These are phyloP conservation scores for Coemansia sp. DNA, from an alignment of 192 early-diverging fungal genomes.

Conservation along the genomic window DNA sequence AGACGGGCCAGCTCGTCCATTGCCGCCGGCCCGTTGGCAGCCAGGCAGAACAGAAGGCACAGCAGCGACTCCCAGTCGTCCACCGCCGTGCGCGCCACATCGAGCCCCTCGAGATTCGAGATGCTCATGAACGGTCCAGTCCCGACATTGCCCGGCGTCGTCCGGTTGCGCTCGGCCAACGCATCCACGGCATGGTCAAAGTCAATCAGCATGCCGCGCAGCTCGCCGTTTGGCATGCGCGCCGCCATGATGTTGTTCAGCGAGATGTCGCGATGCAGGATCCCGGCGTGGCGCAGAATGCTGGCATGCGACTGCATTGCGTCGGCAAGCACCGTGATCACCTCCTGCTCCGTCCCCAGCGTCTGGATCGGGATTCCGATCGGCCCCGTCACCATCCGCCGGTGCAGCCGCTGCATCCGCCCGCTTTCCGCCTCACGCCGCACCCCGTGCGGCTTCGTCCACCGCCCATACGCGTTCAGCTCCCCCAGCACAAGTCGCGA, in stretches of 20 bases:
- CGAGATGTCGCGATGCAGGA: conserved; percentile 51
- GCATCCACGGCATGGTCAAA: conserved; percentile 40
- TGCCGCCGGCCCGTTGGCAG: conserved; percentile 14
- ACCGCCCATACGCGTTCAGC: conserved; percentile 27
- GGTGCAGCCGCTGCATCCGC: conserved; percentile 16
- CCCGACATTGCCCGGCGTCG: conserved; percentile 32
- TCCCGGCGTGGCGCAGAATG: conserved; percentile 19
- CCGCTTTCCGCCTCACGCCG: not conserved
- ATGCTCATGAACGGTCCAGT: conserved; percentile 53
- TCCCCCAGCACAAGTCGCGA: conserved; percentile 34
- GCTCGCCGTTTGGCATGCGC: conserved; percentile 4
- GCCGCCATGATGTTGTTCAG: conserved; percentile 48
- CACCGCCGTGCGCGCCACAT: conserved; percentile 38
- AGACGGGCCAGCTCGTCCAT: conserved; percentile 32
- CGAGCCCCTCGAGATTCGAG: conserved; percentile 44
- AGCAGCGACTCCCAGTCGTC: conserved; percentile 53
- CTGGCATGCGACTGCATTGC: conserved; percentile 40
- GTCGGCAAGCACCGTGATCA: conserved; percentile 38
- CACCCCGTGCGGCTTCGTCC: conserved; percentile 43
- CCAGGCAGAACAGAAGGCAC: conserved; percentile 43
- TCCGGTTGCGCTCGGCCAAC: conserved; percentile 17
- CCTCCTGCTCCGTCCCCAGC: conserved; percentile 31
- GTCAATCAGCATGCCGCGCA: conserved; percentile 49
- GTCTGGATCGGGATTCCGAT: conserved; percentile 33
- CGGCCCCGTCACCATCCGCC: conserved; percentile 47